A percentile compares a stretch with the other conserved stretches of the same genome.
Conservation (phyloP, 2,329 filamentous ascomycete genomes). For the Clonostachys chloroleuca region DNA sequence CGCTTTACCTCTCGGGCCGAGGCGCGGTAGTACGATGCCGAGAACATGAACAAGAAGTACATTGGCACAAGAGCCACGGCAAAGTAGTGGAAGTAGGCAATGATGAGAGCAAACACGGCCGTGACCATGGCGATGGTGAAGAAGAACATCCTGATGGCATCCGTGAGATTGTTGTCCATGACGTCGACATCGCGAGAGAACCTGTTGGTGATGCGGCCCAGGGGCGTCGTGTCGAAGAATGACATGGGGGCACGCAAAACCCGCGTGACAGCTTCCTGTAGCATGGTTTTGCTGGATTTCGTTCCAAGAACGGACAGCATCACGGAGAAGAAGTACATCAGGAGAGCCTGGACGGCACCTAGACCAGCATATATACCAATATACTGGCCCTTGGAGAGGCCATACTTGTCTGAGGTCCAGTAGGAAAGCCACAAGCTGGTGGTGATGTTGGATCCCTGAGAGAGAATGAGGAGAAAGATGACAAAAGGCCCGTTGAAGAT, state of each 20-base stretch:
- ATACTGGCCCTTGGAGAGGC: constrained; percentile 63
- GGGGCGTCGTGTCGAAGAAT: constrained; percentile 95
- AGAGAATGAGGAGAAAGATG: constrained; percentile 58
- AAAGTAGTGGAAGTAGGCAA: constrained; percentile 94
- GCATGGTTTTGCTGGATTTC: constrained; percentile 74
- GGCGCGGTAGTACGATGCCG: constrained; percentile 81
- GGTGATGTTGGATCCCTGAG: constrained; percentile 80
- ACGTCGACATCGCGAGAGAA: constrained; percentile 95
- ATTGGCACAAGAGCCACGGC: constrained; percentile 58
- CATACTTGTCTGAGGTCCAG: constrained; percentile 81
- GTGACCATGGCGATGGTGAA: constrained; percentile 79
- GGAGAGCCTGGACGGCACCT: constrained; percentile 63
- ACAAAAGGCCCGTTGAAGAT: constrained; percentile 65
- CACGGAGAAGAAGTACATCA: constrained; percentile 80
- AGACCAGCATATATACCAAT: constrained; percentile 70
- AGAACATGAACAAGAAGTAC: constrained; percentile 72
- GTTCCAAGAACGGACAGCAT: constrained; percentile 76
- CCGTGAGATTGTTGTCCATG: constrained; percentile 89
- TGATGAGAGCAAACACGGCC: constrained; percentile 83
- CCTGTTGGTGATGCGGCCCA: constrained; percentile 92
- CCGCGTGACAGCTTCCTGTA: constrained; percentile 72
- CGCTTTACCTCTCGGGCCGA: constrained; percentile 94
- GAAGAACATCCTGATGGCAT: constrained; percentile 90
- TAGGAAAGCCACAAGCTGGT: constrained; percentile 92
- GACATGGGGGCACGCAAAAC: constrained; percentile 75